phyloP scores from a whole-genome alignment of 257 asterid genomes.

The Nicotiana benthamiana region DNA sequence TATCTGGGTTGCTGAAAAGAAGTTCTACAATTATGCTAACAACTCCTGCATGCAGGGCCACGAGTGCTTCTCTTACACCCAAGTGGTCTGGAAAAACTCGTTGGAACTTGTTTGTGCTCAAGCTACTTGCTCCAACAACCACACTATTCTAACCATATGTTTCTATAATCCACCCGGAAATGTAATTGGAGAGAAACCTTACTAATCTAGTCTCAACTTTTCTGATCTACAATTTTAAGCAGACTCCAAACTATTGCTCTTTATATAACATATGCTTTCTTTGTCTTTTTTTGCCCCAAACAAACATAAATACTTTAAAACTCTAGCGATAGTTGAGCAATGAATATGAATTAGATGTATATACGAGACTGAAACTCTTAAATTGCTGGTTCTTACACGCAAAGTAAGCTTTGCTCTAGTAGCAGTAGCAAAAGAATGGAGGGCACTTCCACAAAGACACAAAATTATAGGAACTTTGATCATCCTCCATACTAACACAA shows the following conservation, averaged over 20 bases:
- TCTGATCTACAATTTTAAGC: background rate
- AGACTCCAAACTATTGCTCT: background rate
- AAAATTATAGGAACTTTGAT: background rate
- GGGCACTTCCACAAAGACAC: background rate
- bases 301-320: background rate
- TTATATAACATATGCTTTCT: background rate
- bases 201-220: constrained; percentile 16
- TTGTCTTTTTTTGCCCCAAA: background rate
- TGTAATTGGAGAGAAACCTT: constrained; percentile 82
- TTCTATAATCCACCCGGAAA: constrained; percentile 81
- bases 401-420: background rate
- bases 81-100: constrained; percentile 81
- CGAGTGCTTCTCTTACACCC: constrained; percentile 75
- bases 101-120: constrained; percentile 65
- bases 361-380: constrained; percentile 13
- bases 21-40: constrained; percentile 41
- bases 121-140: constrained; percentile 38
- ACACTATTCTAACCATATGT: constrained; percentile 50
- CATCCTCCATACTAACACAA: constrained; percentile 18
- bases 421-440: constrained; percentile 9
- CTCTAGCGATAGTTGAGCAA: background rate
- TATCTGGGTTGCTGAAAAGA: constrained; percentile 71
- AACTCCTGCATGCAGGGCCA: constrained; percentile 48
- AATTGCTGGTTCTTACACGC: constrained; percentile 5
- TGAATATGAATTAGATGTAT: constrained; percentile 15